Conservation (phyloP, 306 rosid genomes). For the Acacia confusa region DNA sequence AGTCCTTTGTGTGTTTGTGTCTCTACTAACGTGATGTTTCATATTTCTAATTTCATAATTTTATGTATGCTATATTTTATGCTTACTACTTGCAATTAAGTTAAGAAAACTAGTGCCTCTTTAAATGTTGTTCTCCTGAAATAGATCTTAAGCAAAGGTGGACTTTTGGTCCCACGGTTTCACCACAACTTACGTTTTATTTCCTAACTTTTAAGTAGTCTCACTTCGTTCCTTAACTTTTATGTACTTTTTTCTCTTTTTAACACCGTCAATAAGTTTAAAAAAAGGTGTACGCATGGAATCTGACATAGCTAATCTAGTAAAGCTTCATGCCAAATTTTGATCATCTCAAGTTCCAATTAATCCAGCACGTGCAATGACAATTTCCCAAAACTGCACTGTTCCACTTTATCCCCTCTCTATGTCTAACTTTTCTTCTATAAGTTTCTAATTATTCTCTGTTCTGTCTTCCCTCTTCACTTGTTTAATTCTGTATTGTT, state of each 20-base stretch:
- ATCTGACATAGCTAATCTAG: neutral
- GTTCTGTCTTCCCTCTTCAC: neutral
- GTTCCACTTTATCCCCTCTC: neutral
- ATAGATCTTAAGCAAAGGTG: neutral
- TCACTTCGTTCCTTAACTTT: neutral
- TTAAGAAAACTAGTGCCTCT: neutral
- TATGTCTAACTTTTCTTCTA: neutral
- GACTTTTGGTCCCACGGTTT: neutral
- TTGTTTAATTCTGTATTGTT: neutral
- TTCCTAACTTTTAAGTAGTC: neutral
- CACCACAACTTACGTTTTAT: neutral
- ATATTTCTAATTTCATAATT: neutral
- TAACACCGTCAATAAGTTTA: neutral
- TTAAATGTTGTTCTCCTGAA: neutral
- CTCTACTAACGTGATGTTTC: neutral
- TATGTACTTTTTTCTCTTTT: neutral
- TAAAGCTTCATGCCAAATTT: neutral
- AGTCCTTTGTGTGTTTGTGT: constrained; percentile 8
- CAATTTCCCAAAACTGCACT: neutral
- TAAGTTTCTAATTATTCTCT: neutral
- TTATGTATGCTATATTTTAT: neutral
- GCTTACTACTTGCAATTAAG: neutral
- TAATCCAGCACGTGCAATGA: neutral
- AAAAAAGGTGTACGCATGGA: neutral
- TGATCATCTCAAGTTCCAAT: neutral